These are phyloP conservation scores for Prunus salicina DNA, from an alignment of 306 rosid species.

Conservation along the genomic window DNA sequence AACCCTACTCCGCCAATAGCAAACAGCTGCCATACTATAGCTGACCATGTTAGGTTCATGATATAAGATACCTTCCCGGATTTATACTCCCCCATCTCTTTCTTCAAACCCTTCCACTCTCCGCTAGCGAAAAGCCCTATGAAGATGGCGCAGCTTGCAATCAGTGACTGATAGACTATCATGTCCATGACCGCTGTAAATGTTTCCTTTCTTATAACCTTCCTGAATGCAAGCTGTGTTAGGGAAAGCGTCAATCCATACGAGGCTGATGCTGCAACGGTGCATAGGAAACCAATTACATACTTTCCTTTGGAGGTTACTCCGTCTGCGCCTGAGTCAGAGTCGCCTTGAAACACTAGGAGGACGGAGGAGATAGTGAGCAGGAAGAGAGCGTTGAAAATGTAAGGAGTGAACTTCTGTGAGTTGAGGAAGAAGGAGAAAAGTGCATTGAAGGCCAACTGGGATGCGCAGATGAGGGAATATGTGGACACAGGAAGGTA, in stretches of 20 bases:
- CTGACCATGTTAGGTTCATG: no score
- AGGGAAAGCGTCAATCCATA: not conserved
- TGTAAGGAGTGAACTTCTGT: conserved; percentile 1
- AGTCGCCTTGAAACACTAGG: no score
- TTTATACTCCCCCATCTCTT: no score
- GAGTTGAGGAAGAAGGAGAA: conserved; percentile 15
- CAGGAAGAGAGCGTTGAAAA: not conserved
- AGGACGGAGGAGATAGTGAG: conserved; percentile 12
- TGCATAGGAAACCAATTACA: conserved; percentile 8
- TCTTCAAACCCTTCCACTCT: no score
- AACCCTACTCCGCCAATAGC: no score
- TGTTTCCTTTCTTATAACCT: not conserved
- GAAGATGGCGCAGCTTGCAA: no score
- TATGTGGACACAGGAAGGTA: no score
- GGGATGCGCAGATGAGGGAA: not conserved
- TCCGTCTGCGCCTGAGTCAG: not conserved
- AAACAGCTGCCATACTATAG: no score
- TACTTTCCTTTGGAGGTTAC: not conserved
- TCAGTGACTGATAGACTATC: no score
- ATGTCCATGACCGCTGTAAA: not conserved
- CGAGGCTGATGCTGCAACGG: not conserved
- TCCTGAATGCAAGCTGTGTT: not conserved
- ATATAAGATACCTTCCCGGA: no score
- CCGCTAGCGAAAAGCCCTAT: no score
- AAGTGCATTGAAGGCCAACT: conserved; percentile 3